Base-by-base conservation (phyloP, 352 stramenopile species). In the Phytopythium boreale region DNA sequence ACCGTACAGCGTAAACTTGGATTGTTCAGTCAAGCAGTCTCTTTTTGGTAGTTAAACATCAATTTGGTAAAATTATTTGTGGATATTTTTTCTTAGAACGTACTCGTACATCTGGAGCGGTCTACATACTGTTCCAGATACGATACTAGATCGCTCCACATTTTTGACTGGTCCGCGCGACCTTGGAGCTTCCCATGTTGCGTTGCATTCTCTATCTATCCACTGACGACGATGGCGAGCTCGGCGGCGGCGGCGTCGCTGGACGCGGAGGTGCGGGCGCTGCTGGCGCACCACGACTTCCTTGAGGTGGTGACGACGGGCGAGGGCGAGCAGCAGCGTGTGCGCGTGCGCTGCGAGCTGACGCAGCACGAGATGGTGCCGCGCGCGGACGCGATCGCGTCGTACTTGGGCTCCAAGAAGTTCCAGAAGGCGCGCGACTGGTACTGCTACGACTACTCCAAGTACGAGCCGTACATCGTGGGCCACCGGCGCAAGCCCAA, bases 381-480 rank as follows among this genome's bases (percentile, higher is more conserved):
- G 37, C 74, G 73, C 39, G 74, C 72, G 14, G 77, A 90, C 43
- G 66, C 77, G 19, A 88, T 96, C 49, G 70, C 84, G 63, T 61
- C 75, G 64, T 77, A 95, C 64, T 57, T 94, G 27, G 69, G 79
- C 57, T 89, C 80, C 46, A 96, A 95, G 71, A 90, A 89, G 62
- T 92, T 92, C 63, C 24, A 75, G 31, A 94, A 96, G 64, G 80
- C 84, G 8, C 84, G 84, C 52, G 82, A 93, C 72, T 93, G 87
- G 88, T 97, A 97, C 70, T 93, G 77, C 70, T 77, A 90, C 71
- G 89, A 97, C 72, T 97, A 93, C 79, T 88, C 82, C 56, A 75
- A 96, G 80, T 97, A 97, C 78, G 87, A 93, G 71, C 90, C 90
- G 61, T 93, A 95, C 66, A 95, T 97, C 61, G 87, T 96, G 26